phyloP scores from a whole-genome alignment of 805 yeast genomes.

The Metschnikowia dekortorum region DNA sequence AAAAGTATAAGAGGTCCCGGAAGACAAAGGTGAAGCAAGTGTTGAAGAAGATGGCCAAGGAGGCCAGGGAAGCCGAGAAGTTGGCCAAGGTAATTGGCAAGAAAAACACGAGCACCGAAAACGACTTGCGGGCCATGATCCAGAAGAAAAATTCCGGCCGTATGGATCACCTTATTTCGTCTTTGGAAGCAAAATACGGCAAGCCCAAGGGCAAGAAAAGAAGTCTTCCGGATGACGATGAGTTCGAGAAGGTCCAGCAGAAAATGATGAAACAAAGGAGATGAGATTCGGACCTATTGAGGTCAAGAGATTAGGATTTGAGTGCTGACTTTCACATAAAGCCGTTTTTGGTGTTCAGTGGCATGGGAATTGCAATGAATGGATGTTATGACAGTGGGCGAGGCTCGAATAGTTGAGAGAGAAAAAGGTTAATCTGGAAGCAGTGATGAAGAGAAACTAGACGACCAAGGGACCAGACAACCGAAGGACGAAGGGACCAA shows the following conservation, averaged over 20 bases:
- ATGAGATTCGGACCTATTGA: not conserved
- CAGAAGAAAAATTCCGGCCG: slow-evolving; percentile 41
- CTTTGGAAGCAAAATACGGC: slow-evolving; percentile 49
- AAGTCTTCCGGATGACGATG: slow-evolving; percentile 42
- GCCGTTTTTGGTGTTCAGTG: no score
- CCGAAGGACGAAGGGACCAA: no score
- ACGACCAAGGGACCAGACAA: no score
- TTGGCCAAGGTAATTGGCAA: slow-evolving; percentile 36
- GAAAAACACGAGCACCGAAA: slow-evolving; percentile 25
- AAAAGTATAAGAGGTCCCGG: slow-evolving; percentile 47
- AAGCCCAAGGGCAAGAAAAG: slow-evolving; percentile 33
- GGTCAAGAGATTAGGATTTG: no score
- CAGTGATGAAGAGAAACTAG: no score
- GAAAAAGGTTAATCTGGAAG: no score
- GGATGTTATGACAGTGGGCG: no score
- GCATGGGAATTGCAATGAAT: no score
- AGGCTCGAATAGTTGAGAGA: no score
- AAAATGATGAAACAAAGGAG: slow-evolving; percentile 2
- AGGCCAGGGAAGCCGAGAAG: slow-evolving; percentile 59
- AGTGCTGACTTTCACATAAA: no score
- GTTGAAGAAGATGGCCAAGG: slow-evolving; percentile 50
- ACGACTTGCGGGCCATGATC: slow-evolving; percentile 46
- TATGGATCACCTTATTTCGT: slow-evolving; percentile 44
- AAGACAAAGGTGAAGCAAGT: slow-evolving; percentile 45
- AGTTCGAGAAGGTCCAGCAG: slow-evolving; percentile 44